Percentiles rank a stretch among this genome's conserved stretches.
Evolutionary conservation across 169 alveolate species (phyloP).

Genomic region (Sarcocystis neurona): DNA sequence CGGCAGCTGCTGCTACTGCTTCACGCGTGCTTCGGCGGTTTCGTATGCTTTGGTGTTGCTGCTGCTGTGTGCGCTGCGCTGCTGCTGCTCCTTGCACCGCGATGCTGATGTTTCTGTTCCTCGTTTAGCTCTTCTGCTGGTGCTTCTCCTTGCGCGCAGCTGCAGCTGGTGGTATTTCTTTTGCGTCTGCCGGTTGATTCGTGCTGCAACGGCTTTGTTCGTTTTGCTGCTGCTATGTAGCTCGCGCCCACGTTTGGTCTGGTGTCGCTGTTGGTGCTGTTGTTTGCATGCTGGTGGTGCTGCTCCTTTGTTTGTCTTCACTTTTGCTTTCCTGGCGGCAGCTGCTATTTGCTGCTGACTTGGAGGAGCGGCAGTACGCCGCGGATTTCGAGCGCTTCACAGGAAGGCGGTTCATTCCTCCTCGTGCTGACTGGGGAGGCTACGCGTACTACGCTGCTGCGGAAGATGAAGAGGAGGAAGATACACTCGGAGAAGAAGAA

Average conservation of each 20-base stretch:
- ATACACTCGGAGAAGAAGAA: background rate
- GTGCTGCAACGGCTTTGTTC: background rate
- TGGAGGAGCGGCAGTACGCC: slow-evolving; percentile 11
- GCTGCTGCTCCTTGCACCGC: no score
- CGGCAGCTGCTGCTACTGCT: no score
- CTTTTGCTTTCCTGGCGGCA: background rate
- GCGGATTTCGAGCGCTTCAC: background rate
- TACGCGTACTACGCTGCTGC: background rate
- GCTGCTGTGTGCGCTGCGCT: no score
- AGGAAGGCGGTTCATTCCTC: background rate
- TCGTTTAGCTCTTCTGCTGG: no score
- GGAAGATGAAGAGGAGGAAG: background rate
- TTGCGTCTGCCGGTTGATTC: background rate
- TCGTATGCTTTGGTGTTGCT: no score
- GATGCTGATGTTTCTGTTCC: no score
- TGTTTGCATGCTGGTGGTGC: background rate
- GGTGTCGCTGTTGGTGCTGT: background rate
- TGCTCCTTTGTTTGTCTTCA: background rate
- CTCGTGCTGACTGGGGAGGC: slow-evolving; percentile 5
- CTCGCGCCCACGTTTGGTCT: background rate
- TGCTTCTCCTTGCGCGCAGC: no score
- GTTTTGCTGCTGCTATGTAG: background rate
- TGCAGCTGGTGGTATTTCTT: background rate
- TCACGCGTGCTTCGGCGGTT: no score
- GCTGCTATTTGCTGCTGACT: background rate